Evolutionary conservation across 768 basidiomycete species (phyloP).

Genomic region (Russula abietina): DNA sequence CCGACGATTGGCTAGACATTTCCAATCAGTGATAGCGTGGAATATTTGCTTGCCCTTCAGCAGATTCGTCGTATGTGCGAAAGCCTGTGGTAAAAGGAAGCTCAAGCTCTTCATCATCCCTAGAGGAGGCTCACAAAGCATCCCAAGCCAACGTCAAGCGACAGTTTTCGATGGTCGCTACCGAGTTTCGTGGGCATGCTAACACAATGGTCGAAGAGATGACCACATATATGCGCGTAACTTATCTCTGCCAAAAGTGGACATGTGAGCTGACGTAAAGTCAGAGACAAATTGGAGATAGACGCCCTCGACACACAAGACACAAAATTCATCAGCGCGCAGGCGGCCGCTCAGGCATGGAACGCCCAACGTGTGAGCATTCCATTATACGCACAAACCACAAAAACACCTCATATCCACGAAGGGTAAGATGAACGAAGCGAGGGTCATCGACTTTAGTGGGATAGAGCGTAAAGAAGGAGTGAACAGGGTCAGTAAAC

Average conservation of each 20-base stretch:
- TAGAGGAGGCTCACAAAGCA: conserved; percentile 7
- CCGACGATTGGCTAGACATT: no score
- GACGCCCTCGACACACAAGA: conserved; percentile 1
- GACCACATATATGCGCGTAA: conserved; percentile 25
- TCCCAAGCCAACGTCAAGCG: conserved; percentile 11
- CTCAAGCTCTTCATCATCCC: neutral
- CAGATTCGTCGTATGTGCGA: conserved; percentile 15
- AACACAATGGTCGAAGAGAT: conserved; percentile 13
- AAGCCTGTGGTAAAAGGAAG: neutral
- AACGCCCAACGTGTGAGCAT: conserved; percentile 11
- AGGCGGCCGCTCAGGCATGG: conserved; percentile 15
- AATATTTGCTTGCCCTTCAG: conserved; percentile 14
- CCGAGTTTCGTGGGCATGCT: conserved; percentile 16
- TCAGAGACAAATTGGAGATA: conserved; percentile 11
- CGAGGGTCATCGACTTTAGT: conserved; percentile 11
- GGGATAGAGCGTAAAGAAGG: conserved; percentile 11
- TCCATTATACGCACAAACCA: neutral
- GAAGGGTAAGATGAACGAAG: conserved; percentile 10
- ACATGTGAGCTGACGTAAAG: neutral
- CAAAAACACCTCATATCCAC: neutral
- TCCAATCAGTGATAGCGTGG: conserved; percentile 6
- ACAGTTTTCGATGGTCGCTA: conserved; percentile 5
- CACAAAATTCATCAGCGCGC: neutral
- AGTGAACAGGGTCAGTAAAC: conserved; percentile 17
- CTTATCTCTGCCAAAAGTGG: neutral